Base-by-base conservation (phyloP, 139 green algal genomes). In the Tetradesmus obliquus region DNA sequence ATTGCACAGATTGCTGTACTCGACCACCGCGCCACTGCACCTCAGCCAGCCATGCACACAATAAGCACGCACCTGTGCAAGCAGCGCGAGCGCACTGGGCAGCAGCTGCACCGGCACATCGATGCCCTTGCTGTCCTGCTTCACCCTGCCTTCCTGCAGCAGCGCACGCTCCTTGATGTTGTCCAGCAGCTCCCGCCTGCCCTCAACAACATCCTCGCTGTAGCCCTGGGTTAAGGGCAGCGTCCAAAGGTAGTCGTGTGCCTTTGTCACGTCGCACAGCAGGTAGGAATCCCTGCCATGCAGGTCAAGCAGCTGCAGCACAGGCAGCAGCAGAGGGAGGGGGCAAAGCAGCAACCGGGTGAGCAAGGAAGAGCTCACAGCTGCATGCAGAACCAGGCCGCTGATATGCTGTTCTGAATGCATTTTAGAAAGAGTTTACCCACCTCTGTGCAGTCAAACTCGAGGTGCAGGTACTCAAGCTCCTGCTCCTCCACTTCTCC, bases 231-330 rank as follows among this genome's bases (percentile, higher is more conserved):
- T 66, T 1, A 82, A 55, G 24, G 71, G 51, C 51, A 57, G 17
- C 8, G 55, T 55, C 24, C 57, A 15, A 5, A 92, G 84, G 71
- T 55, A 22, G 54, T 92, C 90, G 80, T 92, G 82, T 9, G 83
- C 90, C 55, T 82, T 69, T 12, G 69, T 92, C 0, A 92, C 84
- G 72, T 92, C 90, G 45, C 83, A 92, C 9, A 92, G 45, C 53
- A 90, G 90, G 71, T 92, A 92, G 55, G 90, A 90, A 17, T 90
- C 72, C 24, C 55, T 69, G 69, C 90, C 90, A 69, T 86, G 82
- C 53, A 92, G 72, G 71, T 82, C 90, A 24, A 92, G 72, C 71
- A 92, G 58, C 90, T 92, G 83, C 82, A 62, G 60, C 32, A 54
- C 12, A 5, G 79, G 24, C 51, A 45, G 51, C 53, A 66, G 82